These are phyloP conservation scores for Skeletonema potamos DNA, from an alignment of 108 stramenopile species.

Conservation along the genomic window DNA sequence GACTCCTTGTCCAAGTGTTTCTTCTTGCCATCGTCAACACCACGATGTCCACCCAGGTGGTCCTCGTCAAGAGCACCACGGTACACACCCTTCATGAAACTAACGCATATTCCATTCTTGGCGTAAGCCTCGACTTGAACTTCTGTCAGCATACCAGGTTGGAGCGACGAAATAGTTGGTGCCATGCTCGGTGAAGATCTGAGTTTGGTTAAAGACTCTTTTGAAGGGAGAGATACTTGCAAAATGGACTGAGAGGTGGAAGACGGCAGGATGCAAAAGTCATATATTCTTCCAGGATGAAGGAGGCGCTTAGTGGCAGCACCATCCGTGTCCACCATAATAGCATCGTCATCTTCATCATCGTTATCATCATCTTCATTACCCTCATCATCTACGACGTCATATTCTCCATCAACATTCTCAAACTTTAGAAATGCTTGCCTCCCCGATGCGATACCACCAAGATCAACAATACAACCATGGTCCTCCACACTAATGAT, in stretches of 20 bases:
- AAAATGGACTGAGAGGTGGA: constrained; percentile 19
- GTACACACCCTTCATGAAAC: constrained; percentile 70
- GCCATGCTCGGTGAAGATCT: constrained; percentile 21
- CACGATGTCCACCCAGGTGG: constrained; percentile 65
- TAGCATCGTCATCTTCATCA: constrained; percentile 29
- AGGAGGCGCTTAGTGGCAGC: constrained; percentile 25
- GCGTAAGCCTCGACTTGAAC: constrained; percentile 70
- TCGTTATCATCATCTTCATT: constrained; percentile 33
- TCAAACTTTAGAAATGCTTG: constrained; percentile 73
- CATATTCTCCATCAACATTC: constrained; percentile 57
- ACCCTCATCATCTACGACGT: constrained; percentile 28
- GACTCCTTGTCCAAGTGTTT: background rate
- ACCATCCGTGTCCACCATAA: background rate
- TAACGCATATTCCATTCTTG: constrained; percentile 81
- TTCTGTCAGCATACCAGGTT: constrained; percentile 70
- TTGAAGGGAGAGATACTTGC: constrained; percentile 29
- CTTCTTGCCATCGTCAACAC: constrained; percentile 10
- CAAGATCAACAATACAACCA: constrained; percentile 78
- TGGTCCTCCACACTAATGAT: constrained; percentile 78
- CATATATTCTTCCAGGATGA: constrained; percentile 50
- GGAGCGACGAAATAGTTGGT: constrained; percentile 47
- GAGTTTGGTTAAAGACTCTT: constrained; percentile 10
- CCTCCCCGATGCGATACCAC: background rate
- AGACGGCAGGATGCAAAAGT: constrained; percentile 37
- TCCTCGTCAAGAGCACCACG: constrained; percentile 72